Percentiles rank a stretch among this genome's conserved stretches.
Conservation (phyloP, 1,284 basidiomycete genomes). For the Pascua guehoae region DNA sequence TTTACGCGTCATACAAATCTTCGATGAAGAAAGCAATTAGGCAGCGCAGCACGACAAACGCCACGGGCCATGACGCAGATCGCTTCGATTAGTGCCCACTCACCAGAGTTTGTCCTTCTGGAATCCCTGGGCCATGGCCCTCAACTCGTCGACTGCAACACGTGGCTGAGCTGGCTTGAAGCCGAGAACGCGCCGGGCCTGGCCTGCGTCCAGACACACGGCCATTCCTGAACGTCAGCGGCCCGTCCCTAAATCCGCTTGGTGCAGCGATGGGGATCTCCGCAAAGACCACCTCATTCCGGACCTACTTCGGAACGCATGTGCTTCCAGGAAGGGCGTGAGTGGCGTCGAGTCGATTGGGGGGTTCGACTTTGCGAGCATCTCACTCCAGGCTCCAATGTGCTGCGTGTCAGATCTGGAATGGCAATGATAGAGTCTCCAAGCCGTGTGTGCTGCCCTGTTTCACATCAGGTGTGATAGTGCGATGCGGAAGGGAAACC, state of each 20-base stretch:
- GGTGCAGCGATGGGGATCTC: too few relatives aligned
- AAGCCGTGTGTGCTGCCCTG: not conserved
- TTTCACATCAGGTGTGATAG: too few relatives aligned
- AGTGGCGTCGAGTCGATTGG: constrained; percentile 72
- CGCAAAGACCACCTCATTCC: not conserved
- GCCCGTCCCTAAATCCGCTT: too few relatives aligned
- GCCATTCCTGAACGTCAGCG: constrained; percentile 54
- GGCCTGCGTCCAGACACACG: constrained; percentile 45
- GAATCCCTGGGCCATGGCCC: constrained; percentile 39
- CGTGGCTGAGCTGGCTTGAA: constrained; percentile 64
- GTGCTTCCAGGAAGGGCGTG: constrained; percentile 76
- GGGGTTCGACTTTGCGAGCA: constrained; percentile 69
- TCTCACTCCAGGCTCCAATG: constrained; percentile 76
- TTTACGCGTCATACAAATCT: too few relatives aligned
- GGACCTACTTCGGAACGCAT: constrained; percentile 49
- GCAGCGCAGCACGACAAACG: not conserved
- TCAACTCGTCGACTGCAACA: constrained; percentile 37
- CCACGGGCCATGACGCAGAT: not conserved
- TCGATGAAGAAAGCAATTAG: not conserved
- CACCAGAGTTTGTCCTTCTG: constrained; percentile 45
- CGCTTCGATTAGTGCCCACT: constrained; percentile 8
- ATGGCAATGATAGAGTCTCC: too few relatives aligned
- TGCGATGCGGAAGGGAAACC: too few relatives aligned
- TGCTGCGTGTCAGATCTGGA: constrained; percentile 50
- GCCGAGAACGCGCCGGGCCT: constrained; percentile 55